These are phyloP conservation scores for Pueraria montana DNA, from an alignment of 306 rosid genomes.

Conservation along the genomic window DNA sequence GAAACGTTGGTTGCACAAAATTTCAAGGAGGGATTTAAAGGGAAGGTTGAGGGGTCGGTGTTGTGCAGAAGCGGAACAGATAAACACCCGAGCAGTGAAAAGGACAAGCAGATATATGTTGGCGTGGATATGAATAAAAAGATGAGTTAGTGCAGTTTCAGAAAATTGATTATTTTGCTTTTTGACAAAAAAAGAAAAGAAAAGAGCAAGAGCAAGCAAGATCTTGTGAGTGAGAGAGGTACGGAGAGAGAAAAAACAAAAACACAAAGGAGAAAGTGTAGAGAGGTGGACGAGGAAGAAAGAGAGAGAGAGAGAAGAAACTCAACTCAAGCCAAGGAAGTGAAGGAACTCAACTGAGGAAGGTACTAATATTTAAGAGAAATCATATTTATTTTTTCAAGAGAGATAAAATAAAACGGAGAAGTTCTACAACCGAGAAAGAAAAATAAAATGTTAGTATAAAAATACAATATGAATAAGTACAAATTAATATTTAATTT, in stretches of 20 bases:
- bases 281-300: not conserved
- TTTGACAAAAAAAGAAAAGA: not conserved
- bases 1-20: slow-evolving; percentile 43
- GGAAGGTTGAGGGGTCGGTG: slow-evolving; percentile 46
- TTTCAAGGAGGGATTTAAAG: slow-evolving; percentile 40
- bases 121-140: not conserved
- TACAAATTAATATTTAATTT: not conserved
- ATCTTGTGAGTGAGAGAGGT: slow-evolving; percentile 48
- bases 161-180: slow-evolving; percentile 39
- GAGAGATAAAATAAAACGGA: not conserved
- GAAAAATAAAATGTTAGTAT: not conserved
- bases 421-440: not conserved
- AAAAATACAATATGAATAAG: not conserved
- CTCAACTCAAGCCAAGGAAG: not conserved
- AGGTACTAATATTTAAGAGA: not conserved
- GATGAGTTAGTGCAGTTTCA: slow-evolving; percentile 37
- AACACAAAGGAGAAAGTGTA: not conserved
- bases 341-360: not conserved
- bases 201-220: slow-evolving; percentile 59
- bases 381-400: not conserved
- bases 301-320: not conserved
- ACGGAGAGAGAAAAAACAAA: not conserved
- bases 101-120: slow-evolving; percentile 27
- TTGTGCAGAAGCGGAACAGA: slow-evolving; percentile 19
- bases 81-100: slow-evolving; percentile 32